Percentiles rank a stretch among this genome's conserved stretches.
These are phyloP conservation scores for Candida yuanshanica DNA, from an alignment of 805 yeast genomes.

Conservation along the genomic window DNA sequence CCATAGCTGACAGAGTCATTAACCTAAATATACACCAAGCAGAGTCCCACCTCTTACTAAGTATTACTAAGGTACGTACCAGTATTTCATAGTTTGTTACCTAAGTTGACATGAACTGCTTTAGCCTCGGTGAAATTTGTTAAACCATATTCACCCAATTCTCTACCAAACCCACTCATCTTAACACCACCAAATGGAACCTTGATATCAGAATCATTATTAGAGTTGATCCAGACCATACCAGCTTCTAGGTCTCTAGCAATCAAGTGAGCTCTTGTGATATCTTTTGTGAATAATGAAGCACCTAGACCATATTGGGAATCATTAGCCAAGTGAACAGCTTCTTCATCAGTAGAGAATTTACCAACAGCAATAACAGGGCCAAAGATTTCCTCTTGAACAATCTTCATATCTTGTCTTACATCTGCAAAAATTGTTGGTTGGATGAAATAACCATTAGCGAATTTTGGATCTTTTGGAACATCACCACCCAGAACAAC, in stretches of 20 bases:
- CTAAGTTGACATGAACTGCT: slow-evolving; percentile 66
- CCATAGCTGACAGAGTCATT: no score
- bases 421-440: slow-evolving; percentile 47
- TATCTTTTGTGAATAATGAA: slow-evolving; percentile 36
- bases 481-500: slow-evolving; percentile 39
- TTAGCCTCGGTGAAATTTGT: slow-evolving; percentile 58
- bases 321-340: slow-evolving; percentile 36
- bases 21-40: no score
- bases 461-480: slow-evolving; percentile 23
- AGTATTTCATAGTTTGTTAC: slow-evolving; percentile 25
- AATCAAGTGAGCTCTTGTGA: slow-evolving; percentile 33
- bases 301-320: slow-evolving; percentile 43
- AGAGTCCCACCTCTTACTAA: no score
- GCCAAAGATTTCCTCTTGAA: slow-evolving; percentile 46
- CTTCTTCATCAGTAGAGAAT: slow-evolving; percentile 40
- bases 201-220: slow-evolving; percentile 49
- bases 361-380: slow-evolving; percentile 42
- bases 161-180: slow-evolving; percentile 62
- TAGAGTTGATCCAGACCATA: slow-evolving; percentile 55
- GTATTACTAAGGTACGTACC: no score
- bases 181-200: slow-evolving; percentile 70
- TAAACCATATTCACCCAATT: slow-evolving; percentile 62
- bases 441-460: slow-evolving; percentile 33
- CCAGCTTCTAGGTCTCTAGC: slow-evolving; percentile 40
- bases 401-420: slow-evolving; percentile 33